These are phyloP conservation scores for Metschnikowia chrysomelidarum DNA, from an alignment of 805 yeast species.

Conservation along the genomic window DNA sequence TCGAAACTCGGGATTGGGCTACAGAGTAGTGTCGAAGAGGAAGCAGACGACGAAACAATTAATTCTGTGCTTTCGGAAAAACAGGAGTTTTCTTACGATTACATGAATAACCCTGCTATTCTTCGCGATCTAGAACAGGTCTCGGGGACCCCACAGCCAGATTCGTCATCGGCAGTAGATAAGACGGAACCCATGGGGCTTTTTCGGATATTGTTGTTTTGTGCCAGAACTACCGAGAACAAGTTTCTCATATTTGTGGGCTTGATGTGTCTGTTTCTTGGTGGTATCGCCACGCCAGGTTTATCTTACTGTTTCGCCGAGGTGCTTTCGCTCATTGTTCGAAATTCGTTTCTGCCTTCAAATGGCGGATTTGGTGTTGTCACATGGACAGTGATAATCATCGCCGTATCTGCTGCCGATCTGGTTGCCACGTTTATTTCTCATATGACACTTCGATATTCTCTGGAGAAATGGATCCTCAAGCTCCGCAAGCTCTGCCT, in stretches of 20 bases:
- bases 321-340: constrained; percentile 54
- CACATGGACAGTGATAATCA: constrained; percentile 62
- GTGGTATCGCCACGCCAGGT: constrained; percentile 69
- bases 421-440: constrained; percentile 56
- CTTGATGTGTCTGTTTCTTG: constrained; percentile 46
- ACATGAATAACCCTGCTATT: constrained; percentile 23
- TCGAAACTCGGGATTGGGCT: background rate
- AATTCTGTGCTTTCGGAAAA: background rate
- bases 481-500: constrained; percentile 51
- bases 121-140: constrained; percentile 22
- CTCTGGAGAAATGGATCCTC: constrained; percentile 69
- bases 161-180: constrained; percentile 7
- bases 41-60: background rate
- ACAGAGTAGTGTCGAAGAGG: background rate
- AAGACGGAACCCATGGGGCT: constrained; percentile 21
- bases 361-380: constrained; percentile 21
- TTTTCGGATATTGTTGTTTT: constrained; percentile 25
- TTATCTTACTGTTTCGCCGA: constrained; percentile 78
- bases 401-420: constrained; percentile 63
- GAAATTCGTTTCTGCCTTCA: constrained; percentile 20
- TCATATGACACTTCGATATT: constrained; percentile 47
- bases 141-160: constrained; percentile 1
- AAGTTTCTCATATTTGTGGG: constrained; percentile 47
- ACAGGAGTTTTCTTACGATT: constrained; percentile 12
- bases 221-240: constrained; percentile 19